Evolutionary conservation across 2,329 filamentous ascomycete species (phyloP).

Genomic region (Aureobasidium zeae): DNA sequence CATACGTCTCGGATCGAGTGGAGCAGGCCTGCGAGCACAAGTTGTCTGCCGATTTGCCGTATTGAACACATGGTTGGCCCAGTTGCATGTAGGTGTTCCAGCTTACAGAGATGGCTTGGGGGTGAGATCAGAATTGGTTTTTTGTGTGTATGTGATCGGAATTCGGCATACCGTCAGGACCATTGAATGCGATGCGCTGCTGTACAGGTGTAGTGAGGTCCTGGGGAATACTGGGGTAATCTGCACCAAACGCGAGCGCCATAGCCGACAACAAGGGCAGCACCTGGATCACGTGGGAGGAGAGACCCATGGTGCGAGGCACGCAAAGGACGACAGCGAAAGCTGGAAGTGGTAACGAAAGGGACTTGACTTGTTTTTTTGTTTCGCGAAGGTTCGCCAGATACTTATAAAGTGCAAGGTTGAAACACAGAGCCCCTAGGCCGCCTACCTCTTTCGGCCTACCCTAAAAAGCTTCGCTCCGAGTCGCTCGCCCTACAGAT

Average conservation of each 20-base stretch:
- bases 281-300: background rate
- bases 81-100: slow-evolving; percentile 49
- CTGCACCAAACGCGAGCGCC: background rate
- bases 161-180: slow-evolving; percentile 35
- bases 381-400: too few relatives aligned
- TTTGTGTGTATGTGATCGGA: too few relatives aligned
- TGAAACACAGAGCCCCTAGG: too few relatives aligned
- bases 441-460: slow-evolving; percentile 10
- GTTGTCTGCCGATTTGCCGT: slow-evolving; percentile 36
- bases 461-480: too few relatives aligned
- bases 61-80: slow-evolving; percentile 41
- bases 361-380: too few relatives aligned
- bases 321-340: too few relatives aligned
- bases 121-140: too few relatives aligned
- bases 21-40: slow-evolving; percentile 39
- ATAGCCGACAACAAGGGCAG: background rate
- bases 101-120: slow-evolving; percentile 40
- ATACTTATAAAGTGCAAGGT: too few relatives aligned
- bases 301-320: too few relatives aligned
- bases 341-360: too few relatives aligned
- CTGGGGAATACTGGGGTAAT: slow-evolving; percentile 38
- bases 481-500: background rate
- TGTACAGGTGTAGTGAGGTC: slow-evolving; percentile 47
- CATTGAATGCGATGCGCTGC: slow-evolving; percentile 45
- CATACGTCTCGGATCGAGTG: slow-evolving; percentile 41